A percentile compares a stretch with the other conserved stretches of the same genome.
Evolutionary conservation across 352 stramenopile genomes (phyloP).

Genomic region (Globisporangium iwayamae): DNA sequence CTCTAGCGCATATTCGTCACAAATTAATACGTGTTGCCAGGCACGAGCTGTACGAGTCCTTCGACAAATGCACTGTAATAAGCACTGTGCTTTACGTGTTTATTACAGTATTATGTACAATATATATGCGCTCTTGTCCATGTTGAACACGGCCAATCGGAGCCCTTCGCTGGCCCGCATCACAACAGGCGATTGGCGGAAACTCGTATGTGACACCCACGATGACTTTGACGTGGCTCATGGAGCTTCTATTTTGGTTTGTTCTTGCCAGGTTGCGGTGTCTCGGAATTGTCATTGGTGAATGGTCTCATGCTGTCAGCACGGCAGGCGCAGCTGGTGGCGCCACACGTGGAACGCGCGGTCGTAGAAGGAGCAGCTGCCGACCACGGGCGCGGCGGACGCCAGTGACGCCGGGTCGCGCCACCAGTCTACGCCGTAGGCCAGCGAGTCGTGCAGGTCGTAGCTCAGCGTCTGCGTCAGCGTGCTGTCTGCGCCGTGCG

Average conservation of each 20-base stretch:
- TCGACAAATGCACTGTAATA: background rate
- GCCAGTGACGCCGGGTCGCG: slow-evolving; percentile 32
- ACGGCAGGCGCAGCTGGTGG: slow-evolving; percentile 6
- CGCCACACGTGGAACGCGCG: slow-evolving; percentile 74
- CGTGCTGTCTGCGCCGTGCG: slow-evolving; percentile 9
- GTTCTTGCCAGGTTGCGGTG: background rate
- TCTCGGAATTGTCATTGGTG: background rate
- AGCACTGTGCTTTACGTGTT: too few species aligned
- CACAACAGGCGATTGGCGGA: slow-evolving; percentile 2
- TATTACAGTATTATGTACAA: too few species aligned
- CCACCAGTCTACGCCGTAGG: slow-evolving; percentile 86
- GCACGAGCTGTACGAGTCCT: too few species aligned
- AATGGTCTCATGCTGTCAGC: background rate
- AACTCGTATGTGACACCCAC: slow-evolving; percentile 8
- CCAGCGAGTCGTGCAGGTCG: slow-evolving; percentile 67
- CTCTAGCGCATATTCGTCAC: too few species aligned
- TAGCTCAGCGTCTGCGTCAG: slow-evolving; percentile 36
- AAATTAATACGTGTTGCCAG: too few species aligned
- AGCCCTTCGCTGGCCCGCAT: background rate
- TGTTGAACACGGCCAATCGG: background rate
- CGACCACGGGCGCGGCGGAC: slow-evolving; percentile 43
- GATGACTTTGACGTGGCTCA: background rate
- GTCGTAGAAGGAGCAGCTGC: slow-evolving; percentile 83
- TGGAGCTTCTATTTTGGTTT: background rate
- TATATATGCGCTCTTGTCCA: too few species aligned